Evolutionary conservation across 129 eudicot genomes (phyloP), one percentile per base, ranked within the genome.

Genomic region (Artemisia annua): DNA sequence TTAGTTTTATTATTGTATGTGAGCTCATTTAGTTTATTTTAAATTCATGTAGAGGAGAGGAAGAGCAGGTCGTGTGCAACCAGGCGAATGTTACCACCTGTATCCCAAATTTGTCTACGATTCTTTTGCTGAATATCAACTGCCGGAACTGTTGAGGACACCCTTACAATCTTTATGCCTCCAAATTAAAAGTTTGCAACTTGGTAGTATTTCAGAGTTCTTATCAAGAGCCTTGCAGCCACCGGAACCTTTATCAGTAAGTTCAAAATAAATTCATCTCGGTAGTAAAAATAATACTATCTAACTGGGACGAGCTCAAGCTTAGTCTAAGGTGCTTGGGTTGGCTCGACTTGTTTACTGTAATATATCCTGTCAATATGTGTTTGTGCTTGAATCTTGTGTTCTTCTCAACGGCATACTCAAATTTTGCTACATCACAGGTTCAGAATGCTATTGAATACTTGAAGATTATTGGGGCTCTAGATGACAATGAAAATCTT

Each of bases 21-120:
- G 80, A 46, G 52, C 61, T 76, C 50, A 46, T 63, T 11, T 43
- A 52, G 2, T 48, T 35, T 57, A 39, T 66, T 67, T 51, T 71
- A 10, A 3, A 61, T 54, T 75, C 52, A 55, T 71, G 65, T 81
- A 93, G 98, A 87, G 98, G 87, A 86, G 84, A 85, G 98, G 98
- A 61, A 85, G 98, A 77, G 98, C 98, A 76, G 98, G 98, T 4
- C 98, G 98, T 82, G 98, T 93, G 61, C 98, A 89, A 76, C 86
- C 98, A 15, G 98, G 98, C 16, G 98, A 93, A 79, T 89, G 97
- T 79, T 93, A 87, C 71, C 97, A 89, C 72, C 86, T 93, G 52
- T 93, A 93, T 81, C 98, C 98, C 24, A 80, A 87, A 80, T 89
- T 82, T 79, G 96, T 93, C 53, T 83, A 89, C 63, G 88, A 93